phyloP scores from a whole-genome alignment of 176 grass and related monocot genomes.

The Dendrocalamus sinicus region DNA sequence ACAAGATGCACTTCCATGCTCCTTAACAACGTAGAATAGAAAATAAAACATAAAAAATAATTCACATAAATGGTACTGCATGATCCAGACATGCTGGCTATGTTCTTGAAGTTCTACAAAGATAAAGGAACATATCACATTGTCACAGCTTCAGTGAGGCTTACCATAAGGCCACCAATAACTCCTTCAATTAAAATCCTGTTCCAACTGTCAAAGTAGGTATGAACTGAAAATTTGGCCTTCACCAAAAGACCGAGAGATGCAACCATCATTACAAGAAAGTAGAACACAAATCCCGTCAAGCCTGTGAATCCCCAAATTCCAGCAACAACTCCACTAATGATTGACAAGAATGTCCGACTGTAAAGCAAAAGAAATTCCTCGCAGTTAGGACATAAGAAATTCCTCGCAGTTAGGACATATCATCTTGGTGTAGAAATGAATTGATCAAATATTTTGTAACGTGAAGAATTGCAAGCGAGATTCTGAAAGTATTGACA shows the following conservation, averaged over 20 bases:
- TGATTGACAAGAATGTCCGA: constrained; percentile 88
- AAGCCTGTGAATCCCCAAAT: constrained; percentile 84
- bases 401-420: constrained; percentile 1
- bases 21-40: neutral
- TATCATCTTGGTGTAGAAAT: neutral
- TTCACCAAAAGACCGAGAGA: constrained; percentile 67
- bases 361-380: constrained; percentile 50
- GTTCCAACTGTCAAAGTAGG: constrained; percentile 87
- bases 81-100: neutral
- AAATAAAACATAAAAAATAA: neutral
- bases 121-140: constrained; percentile 21
- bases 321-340: constrained; percentile 86
- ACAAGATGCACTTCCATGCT: neutral
- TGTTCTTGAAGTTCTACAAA: neutral
- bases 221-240: constrained; percentile 69
- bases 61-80: neutral
- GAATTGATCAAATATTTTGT: neutral
- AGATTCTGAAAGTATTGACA: neutral
- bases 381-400: constrained; percentile 8
- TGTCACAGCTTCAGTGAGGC: constrained; percentile 18
- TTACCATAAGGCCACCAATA: constrained; percentile 91
- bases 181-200: constrained; percentile 81
- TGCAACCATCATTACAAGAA: constrained; percentile 71
- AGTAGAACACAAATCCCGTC: constrained; percentile 81
- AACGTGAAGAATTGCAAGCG: neutral